Percentiles rank a stretch among this genome's conserved stretches.
These are phyloP conservation scores for Hondaea fermentalgiana DNA, from an alignment of 108 stramenopile species.

Conservation along the genomic window DNA sequence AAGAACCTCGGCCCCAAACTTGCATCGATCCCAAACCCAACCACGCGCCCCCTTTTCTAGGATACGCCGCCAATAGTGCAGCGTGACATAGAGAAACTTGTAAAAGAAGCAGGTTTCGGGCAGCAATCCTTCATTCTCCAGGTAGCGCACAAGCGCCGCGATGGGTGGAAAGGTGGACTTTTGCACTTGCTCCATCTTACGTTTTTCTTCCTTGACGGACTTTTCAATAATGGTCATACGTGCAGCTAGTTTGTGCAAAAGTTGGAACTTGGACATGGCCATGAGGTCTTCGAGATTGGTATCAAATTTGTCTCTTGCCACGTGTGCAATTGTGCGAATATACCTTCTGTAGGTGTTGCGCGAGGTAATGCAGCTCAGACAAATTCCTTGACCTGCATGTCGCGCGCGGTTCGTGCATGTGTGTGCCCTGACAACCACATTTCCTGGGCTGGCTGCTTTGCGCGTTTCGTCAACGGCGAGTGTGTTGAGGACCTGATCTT, in stretches of 20 bases:
- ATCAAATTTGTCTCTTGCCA: not conserved
- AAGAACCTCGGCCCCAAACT: not conserved
- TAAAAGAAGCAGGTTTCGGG: not conserved
- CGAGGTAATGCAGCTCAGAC: not conserved
- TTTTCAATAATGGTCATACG: not conserved
- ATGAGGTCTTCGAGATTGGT: not conserved
- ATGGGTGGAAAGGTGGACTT: not conserved
- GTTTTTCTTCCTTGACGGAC: not conserved
- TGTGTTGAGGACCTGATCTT: not conserved
- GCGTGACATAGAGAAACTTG: conserved; percentile 5
- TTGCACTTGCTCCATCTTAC: not conserved
- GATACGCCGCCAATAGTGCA: not conserved
- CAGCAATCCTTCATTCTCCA: not conserved
- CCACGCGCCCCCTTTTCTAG: not conserved
- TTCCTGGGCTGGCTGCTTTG: not conserved
- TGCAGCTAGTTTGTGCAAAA: not conserved
- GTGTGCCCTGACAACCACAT: not conserved
- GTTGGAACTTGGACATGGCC: not conserved
- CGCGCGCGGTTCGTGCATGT: not conserved
- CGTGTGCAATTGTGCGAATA: not conserved
- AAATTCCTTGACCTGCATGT: not conserved
- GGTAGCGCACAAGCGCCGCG: not conserved
- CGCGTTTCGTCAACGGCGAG: not conserved
- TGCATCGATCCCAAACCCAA: not conserved
- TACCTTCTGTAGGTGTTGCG: not conserved